Evolutionary conservation across 2,329 filamentous ascomycete genomes (phyloP), one percentile per base, ranked within the genome.

Genomic region (Ceratocystis destructans): DNA sequence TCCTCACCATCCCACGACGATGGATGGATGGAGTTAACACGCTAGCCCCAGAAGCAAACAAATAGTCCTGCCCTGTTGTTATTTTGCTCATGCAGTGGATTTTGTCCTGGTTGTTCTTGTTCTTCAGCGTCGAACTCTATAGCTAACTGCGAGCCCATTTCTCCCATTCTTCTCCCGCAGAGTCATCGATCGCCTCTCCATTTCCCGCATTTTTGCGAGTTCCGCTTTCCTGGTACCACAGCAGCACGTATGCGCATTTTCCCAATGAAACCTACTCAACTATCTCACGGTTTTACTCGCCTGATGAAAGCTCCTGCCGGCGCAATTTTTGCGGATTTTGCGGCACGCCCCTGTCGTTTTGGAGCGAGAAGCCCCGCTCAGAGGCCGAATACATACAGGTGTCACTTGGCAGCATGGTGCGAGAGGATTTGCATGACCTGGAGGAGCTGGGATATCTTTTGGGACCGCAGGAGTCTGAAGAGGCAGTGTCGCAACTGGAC

Each of bases 301-400:
- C 86, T 25, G 79, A 79, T 1, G 76, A 79, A 70, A 81, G 82
- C 15, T 77, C 82, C 71, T 79, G 83, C 0, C 85, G 87, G 73
- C 85, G 89, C 62, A 83, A 90, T 70, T 96, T 96, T 75, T 96
- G 92, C 76, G 92, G 92, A 28, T 95, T 88, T 77, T 96, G 92
- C 74, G 92, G 92, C 64, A 96, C 91, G 0, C 88, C 89, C 12
- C 78, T 96, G 65, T 87, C 87, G 0, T 90, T 87, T 71, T 96
- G 90, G 90, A 87, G 85, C 61, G 91, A 96, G 74, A 76, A 83
- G 28, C 87, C 88, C 0, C 77, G 75, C 0, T 79, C 79, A 64
- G 89, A 94, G 73, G 87, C 87, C 12, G 85, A 91, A 6, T 93
- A 83, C 73, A 90, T 96, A 76, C 86, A 85, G 68, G 78, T 96